Conservation (phyloP, 768 basidiomycete species). For the Baorangia bicolor region DNA sequence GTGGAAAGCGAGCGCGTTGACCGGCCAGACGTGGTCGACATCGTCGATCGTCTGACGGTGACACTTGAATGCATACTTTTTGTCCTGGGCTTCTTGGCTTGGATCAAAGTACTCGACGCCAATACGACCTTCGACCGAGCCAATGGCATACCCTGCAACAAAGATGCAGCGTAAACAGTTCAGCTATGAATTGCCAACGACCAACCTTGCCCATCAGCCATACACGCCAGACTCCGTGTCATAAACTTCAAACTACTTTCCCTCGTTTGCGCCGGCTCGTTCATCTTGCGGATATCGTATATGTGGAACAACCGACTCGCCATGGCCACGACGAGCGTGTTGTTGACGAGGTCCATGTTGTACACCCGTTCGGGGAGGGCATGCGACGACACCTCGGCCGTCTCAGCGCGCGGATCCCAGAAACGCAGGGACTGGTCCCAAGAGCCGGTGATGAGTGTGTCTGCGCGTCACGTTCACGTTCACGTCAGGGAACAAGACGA, state of each 20-base stretch:
- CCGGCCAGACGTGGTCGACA: slow-evolving; percentile 95
- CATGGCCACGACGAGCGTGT: slow-evolving; percentile 89
- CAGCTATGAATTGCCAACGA: neutral
- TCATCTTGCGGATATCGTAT: slow-evolving; percentile 82
- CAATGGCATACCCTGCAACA: slow-evolving; percentile 79
- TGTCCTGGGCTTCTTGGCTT: slow-evolving; percentile 70
- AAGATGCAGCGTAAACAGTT: neutral
- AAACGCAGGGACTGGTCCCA: slow-evolving; percentile 90
- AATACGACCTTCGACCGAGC: slow-evolving; percentile 93
- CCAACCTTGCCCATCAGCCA: slow-evolving; percentile 87
- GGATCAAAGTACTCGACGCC: slow-evolving; percentile 97
- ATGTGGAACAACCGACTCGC: slow-evolving; percentile 89
- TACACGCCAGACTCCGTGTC: slow-evolving; percentile 88
- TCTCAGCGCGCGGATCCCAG: slow-evolving; percentile 76
- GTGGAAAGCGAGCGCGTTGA: slow-evolving; percentile 94
- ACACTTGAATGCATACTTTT: slow-evolving; percentile 88
- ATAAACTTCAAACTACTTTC: slow-evolving; percentile 96
- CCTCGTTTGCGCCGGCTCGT: slow-evolving; percentile 68
- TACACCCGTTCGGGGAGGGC: slow-evolving; percentile 83
- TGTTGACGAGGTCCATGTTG: slow-evolving; percentile 72
- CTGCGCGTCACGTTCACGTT: slow-evolving; percentile 37
- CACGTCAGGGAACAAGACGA: neutral
- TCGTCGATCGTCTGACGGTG: slow-evolving; percentile 89
- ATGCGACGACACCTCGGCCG: slow-evolving; percentile 55
- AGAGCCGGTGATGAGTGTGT: slow-evolving; percentile 77